phyloP scores from a whole-genome alignment of 129 eudicot genomes.

The Centrapalus pauciflorus region DNA sequence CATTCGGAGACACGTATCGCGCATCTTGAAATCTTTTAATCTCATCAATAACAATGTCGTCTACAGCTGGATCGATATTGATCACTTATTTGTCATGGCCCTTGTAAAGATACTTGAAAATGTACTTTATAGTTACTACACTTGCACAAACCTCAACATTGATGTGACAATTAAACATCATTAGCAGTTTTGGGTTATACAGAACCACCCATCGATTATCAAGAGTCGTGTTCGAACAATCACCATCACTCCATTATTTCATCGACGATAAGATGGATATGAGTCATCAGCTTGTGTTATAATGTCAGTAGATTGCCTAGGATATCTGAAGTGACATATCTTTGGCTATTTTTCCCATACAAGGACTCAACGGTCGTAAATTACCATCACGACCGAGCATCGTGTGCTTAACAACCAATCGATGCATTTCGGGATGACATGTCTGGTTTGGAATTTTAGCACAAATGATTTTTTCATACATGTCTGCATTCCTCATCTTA shows the following conservation, averaged over 20 bases:
- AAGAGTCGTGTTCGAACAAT: too few relatives aligned
- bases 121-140: too few relatives aligned
- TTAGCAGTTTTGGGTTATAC: too few relatives aligned
- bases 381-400: neutral
- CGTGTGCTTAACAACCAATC: neutral
- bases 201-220: too few relatives aligned
- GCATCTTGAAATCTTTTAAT: neutral
- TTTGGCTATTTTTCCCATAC: neutral
- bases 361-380: neutral
- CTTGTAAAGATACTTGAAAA: too few relatives aligned
- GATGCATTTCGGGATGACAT: neutral
- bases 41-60: neutral
- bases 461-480: too few relatives aligned
- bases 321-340: neutral
- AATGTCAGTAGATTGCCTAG: neutral
- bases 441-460: too few relatives aligned
- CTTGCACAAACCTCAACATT: too few relatives aligned
- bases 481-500: too few relatives aligned
- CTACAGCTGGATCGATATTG: neutral
- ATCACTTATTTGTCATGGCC: neutral
- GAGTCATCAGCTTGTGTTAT: neutral
- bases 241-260: too few relatives aligned
- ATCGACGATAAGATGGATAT: too few relatives aligned
- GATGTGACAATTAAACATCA: too few relatives aligned
- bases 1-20: neutral